Percentiles rank a stretch among this genome's conserved stretches.
These are phyloP conservation scores for Fusarium sp. DNA, from an alignment of 2,329 filamentous ascomycete species.

Conservation along the genomic window DNA sequence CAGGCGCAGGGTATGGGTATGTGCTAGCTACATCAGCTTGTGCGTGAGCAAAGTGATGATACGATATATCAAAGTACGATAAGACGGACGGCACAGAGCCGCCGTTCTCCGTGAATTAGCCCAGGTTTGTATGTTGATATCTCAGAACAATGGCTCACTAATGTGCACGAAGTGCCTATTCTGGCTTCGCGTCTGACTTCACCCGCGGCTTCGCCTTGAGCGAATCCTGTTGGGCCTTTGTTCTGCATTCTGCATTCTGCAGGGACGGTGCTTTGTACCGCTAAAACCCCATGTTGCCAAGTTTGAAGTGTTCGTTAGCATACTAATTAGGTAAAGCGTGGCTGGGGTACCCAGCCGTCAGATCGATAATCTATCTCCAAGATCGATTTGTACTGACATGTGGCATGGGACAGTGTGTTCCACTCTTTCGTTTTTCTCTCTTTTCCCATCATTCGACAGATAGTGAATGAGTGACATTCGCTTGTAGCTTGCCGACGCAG, in stretches of 20 bases:
- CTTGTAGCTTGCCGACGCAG: no score
- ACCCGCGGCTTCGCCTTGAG: not conserved
- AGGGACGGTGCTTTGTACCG: slow-evolving; percentile 33
- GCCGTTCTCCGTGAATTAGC: slow-evolving; percentile 6
- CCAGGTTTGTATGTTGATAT: not conserved
- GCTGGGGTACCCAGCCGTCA: slow-evolving; percentile 33
- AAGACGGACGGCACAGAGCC: slow-evolving; percentile 11
- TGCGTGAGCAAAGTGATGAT: not conserved
- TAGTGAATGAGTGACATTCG: no score
- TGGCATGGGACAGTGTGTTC: slow-evolving; percentile 25
- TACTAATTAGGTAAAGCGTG: slow-evolving; percentile 41
- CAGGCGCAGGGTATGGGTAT: not conserved
- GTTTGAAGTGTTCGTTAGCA: slow-evolving; percentile 39
- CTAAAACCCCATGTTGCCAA: slow-evolving; percentile 35
- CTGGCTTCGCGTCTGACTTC: slow-evolving; percentile 22
- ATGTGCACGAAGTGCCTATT: slow-evolving; percentile 37
- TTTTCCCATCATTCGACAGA: not conserved
- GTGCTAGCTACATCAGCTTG: no score
- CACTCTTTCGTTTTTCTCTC: slow-evolving; percentile 1
- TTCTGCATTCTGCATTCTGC: slow-evolving; percentile 35
- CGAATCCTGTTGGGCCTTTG: not conserved
- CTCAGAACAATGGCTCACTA: slow-evolving; percentile 3
- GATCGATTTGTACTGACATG: slow-evolving; percentile 30
- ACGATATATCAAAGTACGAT: slow-evolving; percentile 7
- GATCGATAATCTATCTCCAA: slow-evolving; percentile 42